Evolutionary conservation across 495 filamentous ascomycete genomes (phyloP), one percentile per base, ranked within the genome.

Genomic region (Wilcoxina mikolae): DNA sequence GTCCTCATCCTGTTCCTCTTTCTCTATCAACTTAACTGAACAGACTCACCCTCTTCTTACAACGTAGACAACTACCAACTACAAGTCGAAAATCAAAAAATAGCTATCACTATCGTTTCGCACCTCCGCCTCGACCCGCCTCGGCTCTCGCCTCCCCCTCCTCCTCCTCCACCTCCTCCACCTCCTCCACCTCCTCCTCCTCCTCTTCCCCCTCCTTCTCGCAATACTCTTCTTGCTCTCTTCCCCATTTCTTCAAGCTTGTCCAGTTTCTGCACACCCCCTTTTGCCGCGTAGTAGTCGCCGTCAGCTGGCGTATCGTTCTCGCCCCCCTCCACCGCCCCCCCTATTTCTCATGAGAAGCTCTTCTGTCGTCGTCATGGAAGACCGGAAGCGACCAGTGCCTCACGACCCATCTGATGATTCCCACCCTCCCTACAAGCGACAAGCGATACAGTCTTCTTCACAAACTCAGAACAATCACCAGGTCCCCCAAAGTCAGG

Each of bases 331-430:
- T 39, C 15, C n/a, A n/a, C n/a, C n/a, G n/a, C n/a, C n/a, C n/a
- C 12, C 25, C 25, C 12, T 27, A 15, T 28, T 20, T 52, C 49
- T 24, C 33, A 67, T 61, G 64, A 58, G 59, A 60, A 58, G 56
- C 51, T 33, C 60, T 31, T 53, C 63, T 24, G 63, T 66, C 53
- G 54, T 62, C 62, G 55, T 64, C 54, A 66, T 66, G 64, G 64
- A 66, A 62, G 64, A 66, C 64, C 65, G 64, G 57, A 66, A 66
- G 56, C 58, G 64, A 66, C 57, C 64, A 55, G 62, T 66, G 22
- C 64, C 64, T 53, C 64, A 66, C 55, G 64, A 66, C 42, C 59
- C 64, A 17, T 63, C 64, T 41, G 64, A 66, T 29, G 64, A 66
- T 51, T 54, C 63, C 57, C 39, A 57, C 24, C 64, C 64, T 51